Base-by-base conservation (phyloP, 139 green algal species). In the Chlorella vulgaris region DNA sequence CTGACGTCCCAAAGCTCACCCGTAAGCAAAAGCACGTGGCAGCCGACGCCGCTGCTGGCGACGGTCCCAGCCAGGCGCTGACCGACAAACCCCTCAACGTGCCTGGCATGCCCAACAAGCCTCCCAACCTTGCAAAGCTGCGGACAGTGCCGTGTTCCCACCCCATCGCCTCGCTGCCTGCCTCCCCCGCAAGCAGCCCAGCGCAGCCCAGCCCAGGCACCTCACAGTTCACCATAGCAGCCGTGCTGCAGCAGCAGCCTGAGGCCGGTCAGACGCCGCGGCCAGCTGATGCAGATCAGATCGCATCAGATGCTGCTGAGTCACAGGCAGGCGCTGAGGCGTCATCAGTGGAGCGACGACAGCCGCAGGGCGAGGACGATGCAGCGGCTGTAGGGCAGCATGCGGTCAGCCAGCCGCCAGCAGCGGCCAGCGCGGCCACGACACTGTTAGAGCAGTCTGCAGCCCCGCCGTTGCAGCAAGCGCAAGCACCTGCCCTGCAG, bases 101-200 rank as follows among this genome's bases (percentile, higher is more conserved):
- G 67, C 67, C 53, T 13, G 53, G 6, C 50, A 78, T 78, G 71
- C 47, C 47, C 19, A 21, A 33, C 21, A 31, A 53, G 71, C 19
- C 39, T n/a, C 18, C 21, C 47, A 78, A 78, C n/a, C 33, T 62
- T 55, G 47, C 47, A 2, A 78, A 78, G 71, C 24, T 58, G 39
- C 5, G 71, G 6, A 60, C 7, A 21, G 50, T 21, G 26, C 71
- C 71, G 0, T 22, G 28, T 50, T 80, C 74, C 10, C 74, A 80
- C 58, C 74, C 74, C 26, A 61, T 80, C 3, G 47, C 58, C 58
- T 80, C 74, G 24, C 58, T 80, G 58, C 74, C 74, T 3, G 19
- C 29, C 2, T 80, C 74, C 15, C 74, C 74, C 15, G 58, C 39
- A 3, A 13, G 10, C 28, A 18, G 24, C 36, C 58, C 74, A 7